Evolutionary conservation across 169 alveolate genomes (phyloP).

Genomic region (Eimeria maxima): DNA sequence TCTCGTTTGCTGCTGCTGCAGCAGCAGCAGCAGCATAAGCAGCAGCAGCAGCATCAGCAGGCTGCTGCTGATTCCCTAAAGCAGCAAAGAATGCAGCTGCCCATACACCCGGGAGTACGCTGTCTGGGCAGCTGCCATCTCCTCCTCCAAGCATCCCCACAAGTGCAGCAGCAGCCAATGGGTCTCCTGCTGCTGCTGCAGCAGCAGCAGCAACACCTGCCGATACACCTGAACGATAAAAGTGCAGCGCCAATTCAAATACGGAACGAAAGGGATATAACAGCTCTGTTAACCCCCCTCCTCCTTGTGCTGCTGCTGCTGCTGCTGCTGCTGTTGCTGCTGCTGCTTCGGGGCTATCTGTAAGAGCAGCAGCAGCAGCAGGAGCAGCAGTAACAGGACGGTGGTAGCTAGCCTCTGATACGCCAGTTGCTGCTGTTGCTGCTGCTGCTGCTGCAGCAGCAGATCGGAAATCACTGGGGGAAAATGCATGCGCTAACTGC

Average conservation of each 20-base stretch:
- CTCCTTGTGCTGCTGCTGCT: neutral
- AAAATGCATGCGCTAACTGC: conserved; percentile 16
- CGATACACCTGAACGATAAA: conserved; percentile 32
- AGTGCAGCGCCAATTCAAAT: conserved; percentile 42
- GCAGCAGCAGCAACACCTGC: conserved; percentile 38
- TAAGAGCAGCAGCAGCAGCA: conserved; percentile 1
- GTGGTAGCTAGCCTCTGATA: neutral
- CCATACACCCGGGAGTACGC: conserved; percentile 20
- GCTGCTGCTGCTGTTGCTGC: neutral
- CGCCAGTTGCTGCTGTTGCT: conserved; percentile 8
- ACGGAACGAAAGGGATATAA: conserved; percentile 18
- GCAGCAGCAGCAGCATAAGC: neutral
- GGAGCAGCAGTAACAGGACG: conserved; percentile 25
- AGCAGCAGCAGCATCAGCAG: neutral
- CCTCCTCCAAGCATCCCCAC: conserved; percentile 2
- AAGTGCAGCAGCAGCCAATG: conserved; percentile 28
- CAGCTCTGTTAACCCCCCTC: neutral
- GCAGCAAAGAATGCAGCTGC: conserved; percentile 31
- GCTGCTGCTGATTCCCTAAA: neutral
- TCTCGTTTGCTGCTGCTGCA: neutral
- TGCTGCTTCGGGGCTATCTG: neutral
- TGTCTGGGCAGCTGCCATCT: neutral
- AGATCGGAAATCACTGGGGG: conserved; percentile 2
- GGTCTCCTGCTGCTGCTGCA: conserved; percentile 18
- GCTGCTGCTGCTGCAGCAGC: neutral